Evolutionary conservation across 1,284 basidiomycete genomes (phyloP).

Genomic region (Austropuccinia psidii): DNA sequence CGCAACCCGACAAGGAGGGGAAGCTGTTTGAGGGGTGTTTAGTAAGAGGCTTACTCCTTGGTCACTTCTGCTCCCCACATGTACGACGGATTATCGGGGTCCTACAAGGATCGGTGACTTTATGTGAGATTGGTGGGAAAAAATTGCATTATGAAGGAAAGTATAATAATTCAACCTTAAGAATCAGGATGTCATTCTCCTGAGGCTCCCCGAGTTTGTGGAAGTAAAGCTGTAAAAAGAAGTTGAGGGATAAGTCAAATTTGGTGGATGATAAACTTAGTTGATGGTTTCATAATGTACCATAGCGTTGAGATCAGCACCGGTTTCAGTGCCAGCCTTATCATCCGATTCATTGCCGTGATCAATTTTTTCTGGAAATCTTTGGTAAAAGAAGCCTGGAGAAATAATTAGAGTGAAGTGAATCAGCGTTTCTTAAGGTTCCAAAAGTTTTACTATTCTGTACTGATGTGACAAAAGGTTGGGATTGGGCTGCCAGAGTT

Average conservation of each 20-base stretch:
- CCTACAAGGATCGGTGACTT: background rate
- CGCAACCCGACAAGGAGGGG: background rate
- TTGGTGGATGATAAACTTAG: background rate
- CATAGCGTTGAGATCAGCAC: conserved; percentile 30
- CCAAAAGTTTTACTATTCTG: background rate
- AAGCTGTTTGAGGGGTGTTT: too few relatives aligned
- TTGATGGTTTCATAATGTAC: background rate
- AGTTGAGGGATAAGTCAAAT: background rate
- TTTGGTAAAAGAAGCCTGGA: conserved; percentile 28
- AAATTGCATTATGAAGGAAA: background rate
- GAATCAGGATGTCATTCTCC: conserved; percentile 23
- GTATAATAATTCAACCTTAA: conserved; percentile 2
- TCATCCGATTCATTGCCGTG: background rate
- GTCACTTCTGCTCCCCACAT: conserved; percentile 58
- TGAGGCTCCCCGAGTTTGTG: conserved; percentile 35
- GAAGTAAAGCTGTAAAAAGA: conserved; percentile 22
- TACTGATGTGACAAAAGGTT: too few relatives aligned
- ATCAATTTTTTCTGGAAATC: conserved; percentile 25
- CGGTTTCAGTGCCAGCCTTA: conserved; percentile 14
- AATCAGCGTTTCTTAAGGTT: background rate
- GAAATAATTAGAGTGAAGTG: background rate
- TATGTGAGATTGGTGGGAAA: background rate
- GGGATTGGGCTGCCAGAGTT: background rate
- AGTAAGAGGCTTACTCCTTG: conserved; percentile 53
- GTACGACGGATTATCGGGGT: conserved; percentile 55